Evolutionary conservation across 2,329 filamentous ascomycete species (phyloP), one percentile per base, ranked within the genome.

Genomic region (Fusarium neocosmosporiellum): DNA sequence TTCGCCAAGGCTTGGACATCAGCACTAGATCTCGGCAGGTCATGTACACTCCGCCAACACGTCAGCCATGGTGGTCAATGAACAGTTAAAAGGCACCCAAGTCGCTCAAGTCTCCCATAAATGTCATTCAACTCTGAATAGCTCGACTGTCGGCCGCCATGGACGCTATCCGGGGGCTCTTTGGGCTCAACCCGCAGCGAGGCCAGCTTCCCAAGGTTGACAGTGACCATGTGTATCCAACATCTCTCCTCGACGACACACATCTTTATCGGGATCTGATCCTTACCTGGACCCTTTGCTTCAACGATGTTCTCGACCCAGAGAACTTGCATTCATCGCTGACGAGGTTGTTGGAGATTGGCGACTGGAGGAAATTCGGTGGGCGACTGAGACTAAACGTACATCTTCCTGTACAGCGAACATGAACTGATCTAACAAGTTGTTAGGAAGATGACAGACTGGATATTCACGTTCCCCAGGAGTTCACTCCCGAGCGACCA

Each of bases 321-420:
- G 72, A 82, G 0, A 84, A 79, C 48, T 78, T 88, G 2, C 77
- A 78, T 5, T 63, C 48, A 4, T 74, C 84, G 0, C 75, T 88
- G 4, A 74, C 77, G 18, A 75, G 69, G 18, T 72, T 88, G 13
- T 67, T 87, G 7, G 79, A 83, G 16, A 82, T 80, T 18, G 84
- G 82, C 1, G 83, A 84, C 39, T 88, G 86, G 86, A 80, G 79
- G 34, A 85, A 85, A 68, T 69, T 88, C 2, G 85, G 84, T 0
- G 86, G 84, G 11, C 80, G 86, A 9, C 67, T 87, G 11, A 61
- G 63, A 39, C 24, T 66, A 31, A 69, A 63, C 7, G 63, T 66
- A 63, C 63, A 31, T 83, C 27, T 31, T 27, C 9, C 14, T n/a
- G 7, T 7, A 8, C 1, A 4, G 1, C 37, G 2, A 43, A 2